Conservation (phyloP, 2,329 filamentous ascomycete genomes). For the Beauveria bassiana region DNA sequence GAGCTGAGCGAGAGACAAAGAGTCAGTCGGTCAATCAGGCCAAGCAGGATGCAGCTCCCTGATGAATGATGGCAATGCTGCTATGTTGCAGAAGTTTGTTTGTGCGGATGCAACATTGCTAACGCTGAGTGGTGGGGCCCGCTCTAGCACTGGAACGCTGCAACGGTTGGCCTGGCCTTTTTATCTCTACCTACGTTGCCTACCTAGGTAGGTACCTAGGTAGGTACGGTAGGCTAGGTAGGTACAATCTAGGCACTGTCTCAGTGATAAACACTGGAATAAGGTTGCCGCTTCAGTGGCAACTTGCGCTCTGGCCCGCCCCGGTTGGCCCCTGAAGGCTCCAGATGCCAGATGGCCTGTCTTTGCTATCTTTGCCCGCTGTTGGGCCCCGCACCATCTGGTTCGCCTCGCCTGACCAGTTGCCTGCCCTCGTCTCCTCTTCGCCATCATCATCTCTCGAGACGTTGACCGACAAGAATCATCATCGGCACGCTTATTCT, state of each 20-base stretch:
- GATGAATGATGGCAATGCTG: too few species aligned
- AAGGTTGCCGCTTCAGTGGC: background rate
- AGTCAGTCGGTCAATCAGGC: too few species aligned
- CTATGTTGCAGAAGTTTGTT: too few species aligned
- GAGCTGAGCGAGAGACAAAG: background rate
- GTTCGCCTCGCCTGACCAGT: conserved; percentile 1
- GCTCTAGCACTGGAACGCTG: too few species aligned
- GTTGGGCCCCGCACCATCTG: background rate
- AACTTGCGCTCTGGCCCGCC: background rate
- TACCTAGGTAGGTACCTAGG: too few species aligned
- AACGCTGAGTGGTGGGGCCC: background rate
- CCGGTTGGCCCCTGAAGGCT: background rate
- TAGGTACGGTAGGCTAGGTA: too few species aligned
- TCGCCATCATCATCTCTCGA: background rate
- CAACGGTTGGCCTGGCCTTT: too few species aligned
- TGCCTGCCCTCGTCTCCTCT: background rate
- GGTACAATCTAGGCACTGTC: too few species aligned
- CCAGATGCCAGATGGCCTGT: background rate
- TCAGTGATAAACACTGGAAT: background rate
- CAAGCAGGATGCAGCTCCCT: too few species aligned
- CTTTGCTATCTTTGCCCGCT: background rate
- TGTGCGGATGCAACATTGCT: background rate
- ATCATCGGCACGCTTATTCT: background rate
- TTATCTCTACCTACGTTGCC: too few species aligned
- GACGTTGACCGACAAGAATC: background rate